A percentile compares a stretch with the other conserved stretches of the same genome.
Evolutionary conservation across 2,329 filamentous ascomycete genomes (phyloP).

Genomic region (Cladosporium sp.): DNA sequence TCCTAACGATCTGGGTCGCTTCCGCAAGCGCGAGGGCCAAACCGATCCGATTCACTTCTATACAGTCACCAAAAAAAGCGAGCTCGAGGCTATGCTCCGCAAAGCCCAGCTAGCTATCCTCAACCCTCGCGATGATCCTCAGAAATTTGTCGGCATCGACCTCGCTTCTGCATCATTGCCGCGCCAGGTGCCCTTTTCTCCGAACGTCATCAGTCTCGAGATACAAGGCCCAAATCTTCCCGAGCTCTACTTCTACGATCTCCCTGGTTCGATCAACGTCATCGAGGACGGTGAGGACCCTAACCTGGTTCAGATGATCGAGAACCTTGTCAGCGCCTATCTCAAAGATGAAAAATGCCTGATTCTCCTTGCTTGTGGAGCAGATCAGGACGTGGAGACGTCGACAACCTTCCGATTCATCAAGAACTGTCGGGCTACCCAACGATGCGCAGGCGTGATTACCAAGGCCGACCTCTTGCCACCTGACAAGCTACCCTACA

Average conservation of each 20-base stretch:
- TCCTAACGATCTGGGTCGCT: not conserved
- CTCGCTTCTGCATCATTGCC: not conserved
- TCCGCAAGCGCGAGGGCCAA: not conserved
- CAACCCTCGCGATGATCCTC: slow-evolving; percentile 60
- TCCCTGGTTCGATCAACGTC: slow-evolving; percentile 79
- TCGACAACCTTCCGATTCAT: slow-evolving; percentile 70
- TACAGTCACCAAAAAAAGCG: slow-evolving; percentile 58
- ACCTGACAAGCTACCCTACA: slow-evolving; percentile 34
- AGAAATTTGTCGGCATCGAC: slow-evolving; percentile 37
- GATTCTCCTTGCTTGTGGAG: slow-evolving; percentile 73
- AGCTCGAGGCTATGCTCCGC: slow-evolving; percentile 67
- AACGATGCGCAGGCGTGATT: slow-evolving; percentile 58
- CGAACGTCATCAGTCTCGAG: slow-evolving; percentile 75
- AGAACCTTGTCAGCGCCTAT: slow-evolving; percentile 69
- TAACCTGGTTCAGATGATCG: slow-evolving; percentile 70
- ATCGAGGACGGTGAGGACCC: slow-evolving; percentile 61
- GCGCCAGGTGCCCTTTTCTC: slow-evolving; percentile 68
- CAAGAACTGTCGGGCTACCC: slow-evolving; percentile 40
- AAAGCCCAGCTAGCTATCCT: slow-evolving; percentile 78
- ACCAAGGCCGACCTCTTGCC: slow-evolving; percentile 79
- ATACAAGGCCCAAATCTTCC: slow-evolving; percentile 72
- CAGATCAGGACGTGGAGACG: slow-evolving; percentile 76
- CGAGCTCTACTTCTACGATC: slow-evolving; percentile 78
- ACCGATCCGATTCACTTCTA: slow-evolving; percentile 59
- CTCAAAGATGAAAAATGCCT: slow-evolving; percentile 69